A percentile compares a stretch with the other conserved stretches of the same genome.
Evolutionary conservation across 2,329 filamentous ascomycete species (phyloP).

Genomic region (Harringtonia lauricola): DNA sequence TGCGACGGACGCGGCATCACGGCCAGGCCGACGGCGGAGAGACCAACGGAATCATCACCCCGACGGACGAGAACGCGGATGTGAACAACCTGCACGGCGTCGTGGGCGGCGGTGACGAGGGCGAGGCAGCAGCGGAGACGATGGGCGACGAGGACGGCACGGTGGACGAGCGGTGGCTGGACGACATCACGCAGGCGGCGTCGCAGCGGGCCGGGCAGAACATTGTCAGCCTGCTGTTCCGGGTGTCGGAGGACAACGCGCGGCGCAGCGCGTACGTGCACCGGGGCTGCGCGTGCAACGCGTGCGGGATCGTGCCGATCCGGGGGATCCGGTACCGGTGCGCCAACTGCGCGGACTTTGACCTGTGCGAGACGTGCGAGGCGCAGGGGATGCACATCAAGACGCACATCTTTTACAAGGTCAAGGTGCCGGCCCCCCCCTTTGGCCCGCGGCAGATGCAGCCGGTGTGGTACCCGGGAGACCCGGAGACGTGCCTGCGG

Average conservation of each 20-base stretch:
- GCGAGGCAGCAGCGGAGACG: not conserved
- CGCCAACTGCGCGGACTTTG: conserved; percentile 90
- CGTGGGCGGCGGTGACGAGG: conserved; percentile 9
- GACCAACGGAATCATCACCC: no score
- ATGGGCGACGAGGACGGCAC: conserved; percentile 15
- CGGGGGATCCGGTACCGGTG: conserved; percentile 88
- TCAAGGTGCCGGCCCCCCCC: conserved; percentile 78
- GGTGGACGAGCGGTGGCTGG: conserved; percentile 41
- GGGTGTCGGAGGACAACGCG: conserved; percentile 89
- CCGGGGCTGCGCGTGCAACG: conserved; percentile 83
- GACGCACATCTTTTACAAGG: conserved; percentile 95
- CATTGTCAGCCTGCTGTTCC: conserved; percentile 74
- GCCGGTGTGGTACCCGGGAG: conserved; percentile 79
- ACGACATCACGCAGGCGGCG: conserved; percentile 28
- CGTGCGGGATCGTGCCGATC: conserved; percentile 79
- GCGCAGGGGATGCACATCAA: conserved; percentile 66
- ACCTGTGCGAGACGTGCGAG: conserved; percentile 91
- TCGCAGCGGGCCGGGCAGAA: conserved; percentile 57
- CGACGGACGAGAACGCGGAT: conserved; percentile 7
- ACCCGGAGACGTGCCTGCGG: conserved; percentile 60
- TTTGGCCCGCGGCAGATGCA: conserved; percentile 72
- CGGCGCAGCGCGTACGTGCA: conserved; percentile 83
- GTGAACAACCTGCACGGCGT: conserved; percentile 9
- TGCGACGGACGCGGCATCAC: conserved; percentile 9
- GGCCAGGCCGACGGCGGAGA: conserved; percentile 6